These are phyloP conservation scores for Emergomyces orientalis DNA, from an alignment of 2,329 filamentous ascomycete genomes.

Conservation along the genomic window DNA sequence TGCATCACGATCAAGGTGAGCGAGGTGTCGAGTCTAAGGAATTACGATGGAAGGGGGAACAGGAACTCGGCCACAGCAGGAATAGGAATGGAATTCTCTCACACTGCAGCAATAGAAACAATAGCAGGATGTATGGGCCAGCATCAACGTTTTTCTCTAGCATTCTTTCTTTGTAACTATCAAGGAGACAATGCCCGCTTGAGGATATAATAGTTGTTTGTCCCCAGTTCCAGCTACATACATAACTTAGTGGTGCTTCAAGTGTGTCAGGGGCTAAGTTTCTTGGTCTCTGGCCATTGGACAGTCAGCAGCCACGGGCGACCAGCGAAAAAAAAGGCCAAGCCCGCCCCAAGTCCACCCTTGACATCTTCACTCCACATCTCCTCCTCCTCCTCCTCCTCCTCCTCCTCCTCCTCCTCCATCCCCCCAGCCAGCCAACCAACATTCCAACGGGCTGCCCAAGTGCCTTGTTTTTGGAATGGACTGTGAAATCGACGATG, in stretches of 20 bases:
- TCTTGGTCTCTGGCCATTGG: not conserved
- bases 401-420: not conserved
- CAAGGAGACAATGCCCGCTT: too few relatives aligned
- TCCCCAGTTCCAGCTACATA: too few relatives aligned
- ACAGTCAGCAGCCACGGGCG: not conserved
- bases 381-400: not conserved
- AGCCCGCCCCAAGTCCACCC: not conserved
- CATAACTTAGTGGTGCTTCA: too few relatives aligned
- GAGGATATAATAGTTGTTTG: too few relatives aligned
- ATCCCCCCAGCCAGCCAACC: not conserved
- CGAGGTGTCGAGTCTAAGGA: not conserved
- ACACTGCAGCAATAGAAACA: too few relatives aligned
- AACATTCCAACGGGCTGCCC: conserved; percentile 1
- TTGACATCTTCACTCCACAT: not conserved
- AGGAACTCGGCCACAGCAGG: not conserved
- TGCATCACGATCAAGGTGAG: not conserved
- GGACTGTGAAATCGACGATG: conserved; percentile 2
- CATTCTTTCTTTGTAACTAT: too few relatives aligned
- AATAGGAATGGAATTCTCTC: not conserved
- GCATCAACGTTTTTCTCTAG: too few relatives aligned
- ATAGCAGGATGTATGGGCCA: too few relatives aligned
- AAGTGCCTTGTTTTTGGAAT: not conserved
- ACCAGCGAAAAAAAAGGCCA: not conserved
- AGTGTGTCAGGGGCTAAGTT: too few relatives aligned
- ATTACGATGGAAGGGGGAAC: not conserved